A percentile compares a stretch with the other conserved stretches of the same genome.
These are phyloP conservation scores for Prunella vulgaris DNA, from an alignment of 257 asterid genomes.

Conservation along the genomic window DNA sequence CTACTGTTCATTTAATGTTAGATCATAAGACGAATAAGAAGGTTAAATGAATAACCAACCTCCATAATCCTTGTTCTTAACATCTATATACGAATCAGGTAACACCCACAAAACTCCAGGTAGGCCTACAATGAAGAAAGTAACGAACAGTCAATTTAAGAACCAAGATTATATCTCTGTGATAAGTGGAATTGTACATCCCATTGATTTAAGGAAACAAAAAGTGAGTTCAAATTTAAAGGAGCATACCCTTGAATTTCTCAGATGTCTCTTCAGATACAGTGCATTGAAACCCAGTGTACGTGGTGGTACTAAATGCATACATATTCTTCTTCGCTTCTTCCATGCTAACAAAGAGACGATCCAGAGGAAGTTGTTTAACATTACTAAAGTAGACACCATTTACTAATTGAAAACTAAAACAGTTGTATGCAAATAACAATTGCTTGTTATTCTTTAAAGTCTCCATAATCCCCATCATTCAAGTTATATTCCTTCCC, in stretches of 20 bases:
- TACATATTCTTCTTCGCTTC: conserved; percentile 99
- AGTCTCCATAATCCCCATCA: neutral
- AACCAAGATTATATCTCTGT: neutral
- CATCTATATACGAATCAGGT: conserved; percentile 96
- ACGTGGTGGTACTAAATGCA: conserved; percentile 96
- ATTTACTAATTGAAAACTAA: conserved; percentile 2
- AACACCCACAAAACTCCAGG: conserved; percentile 99
- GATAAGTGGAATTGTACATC: neutral
- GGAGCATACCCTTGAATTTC: conserved; percentile 75
- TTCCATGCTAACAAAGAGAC: conserved; percentile 63
- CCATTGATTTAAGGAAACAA: neutral
- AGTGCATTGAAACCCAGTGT: conserved; percentile 97
- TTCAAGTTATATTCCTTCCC: neutral
- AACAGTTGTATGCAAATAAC: neutral
- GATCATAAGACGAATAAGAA: neutral
- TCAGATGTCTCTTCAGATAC: conserved; percentile 97
- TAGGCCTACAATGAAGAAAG: conserved; percentile 46
- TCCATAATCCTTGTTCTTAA: conserved; percentile 98
- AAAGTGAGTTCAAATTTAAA: neutral
- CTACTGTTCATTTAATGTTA: neutral
- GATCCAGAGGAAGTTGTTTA: conserved; percentile 10
- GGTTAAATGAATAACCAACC: conserved; percentile 37
- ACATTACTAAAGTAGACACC: neutral
- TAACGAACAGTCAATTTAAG: neutral
- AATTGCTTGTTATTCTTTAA: neutral